phyloP scores from a whole-genome alignment of 1,284 basidiomycete species.

The Cryptococcus sp. region DNA sequence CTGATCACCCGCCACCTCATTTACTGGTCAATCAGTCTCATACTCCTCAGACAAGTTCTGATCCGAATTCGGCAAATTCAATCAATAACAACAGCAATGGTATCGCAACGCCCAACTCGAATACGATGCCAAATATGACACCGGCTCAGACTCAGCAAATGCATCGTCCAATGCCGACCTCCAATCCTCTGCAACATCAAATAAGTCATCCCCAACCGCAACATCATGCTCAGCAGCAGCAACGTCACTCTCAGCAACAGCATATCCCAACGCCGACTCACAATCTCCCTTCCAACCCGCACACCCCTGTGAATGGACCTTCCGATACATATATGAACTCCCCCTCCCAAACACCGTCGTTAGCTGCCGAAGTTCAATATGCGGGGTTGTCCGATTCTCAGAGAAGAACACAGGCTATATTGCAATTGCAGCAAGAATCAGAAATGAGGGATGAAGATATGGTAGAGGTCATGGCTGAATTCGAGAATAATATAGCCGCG shows the following conservation, averaged over 20 bases:
- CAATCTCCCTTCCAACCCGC: neutral
- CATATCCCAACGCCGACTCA: conserved; percentile 3
- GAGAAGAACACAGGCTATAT: conserved; percentile 33
- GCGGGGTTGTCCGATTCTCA: conserved; percentile 28
- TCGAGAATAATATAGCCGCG: conserved; percentile 30
- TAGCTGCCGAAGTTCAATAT: conserved; percentile 8
- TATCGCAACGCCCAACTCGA: conserved; percentile 2
- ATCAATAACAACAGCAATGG: conserved; percentile 8
- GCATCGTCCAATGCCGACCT: neutral
- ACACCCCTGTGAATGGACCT: neutral
- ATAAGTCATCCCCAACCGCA: conserved; percentile 1
- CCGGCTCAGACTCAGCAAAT: neutral
- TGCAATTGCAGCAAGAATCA: conserved; percentile 28
- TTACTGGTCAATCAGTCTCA: neutral
- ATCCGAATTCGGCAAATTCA: neutral
- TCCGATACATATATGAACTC: neutral
- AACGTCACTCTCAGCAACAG: conserved; percentile 11
- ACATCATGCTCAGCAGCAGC: conserved; percentile 9
- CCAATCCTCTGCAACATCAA: no score
- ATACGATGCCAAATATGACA: conserved; percentile 2
- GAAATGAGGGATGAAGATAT: conserved; percentile 34
- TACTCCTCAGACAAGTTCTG: neutral
- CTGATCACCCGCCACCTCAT: no score
- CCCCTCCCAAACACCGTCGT: neutral
- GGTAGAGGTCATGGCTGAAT: conserved; percentile 33